Evolutionary conservation across 192 early-diverging fungal genomes (phyloP), one percentile per base, ranked within the genome.

Genomic region (Coemansia sp.): DNA sequence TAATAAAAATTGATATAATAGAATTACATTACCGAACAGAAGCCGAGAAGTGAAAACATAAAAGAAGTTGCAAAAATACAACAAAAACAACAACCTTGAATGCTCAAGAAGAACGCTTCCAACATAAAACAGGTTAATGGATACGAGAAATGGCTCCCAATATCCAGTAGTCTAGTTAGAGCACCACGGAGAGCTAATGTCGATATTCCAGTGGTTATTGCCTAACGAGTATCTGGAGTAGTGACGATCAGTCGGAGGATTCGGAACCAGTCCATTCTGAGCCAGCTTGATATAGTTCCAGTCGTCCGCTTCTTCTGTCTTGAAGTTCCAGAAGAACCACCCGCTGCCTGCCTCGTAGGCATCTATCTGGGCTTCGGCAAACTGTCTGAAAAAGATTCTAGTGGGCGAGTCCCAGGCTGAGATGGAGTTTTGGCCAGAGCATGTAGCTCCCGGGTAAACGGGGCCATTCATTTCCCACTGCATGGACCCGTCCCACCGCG

Each of bases 241-340:
- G 39, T 68, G 59, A 17, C 74, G 77, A 50, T 77, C 66, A 4
- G 76, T 74, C 1, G 72, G 72, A n/a, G 81, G 76, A 10, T 71
- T 68, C 6, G 89, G 90, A 53, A 90, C 74, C 70, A 88, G 85
- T 1, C 87, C 88, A 57, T 85, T 70, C 42, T 87, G 74, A 10
- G 86, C 88, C n/a, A 89, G 83, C 62, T 87, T 83, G 8, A 90
- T 87, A 57, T 92, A 92, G 54, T 89, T 87, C 90, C 90, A 92
- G 53, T 88, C 84, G 16, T 88, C 88, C 16, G 88, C 87, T 12
- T 79, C 69, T 39, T 92, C 89, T 0, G 90, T 87, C 73, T 90
- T 92, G 67, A 89, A 92, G 65, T 88, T 90, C 90, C 90, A 92
- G 43, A 86, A 92, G 67, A 88, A 87, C 89, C 90, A 92, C 0